phyloP scores from a whole-genome alignment of 2,329 filamentous ascomycete genomes.

The Claviceps sp. region DNA sequence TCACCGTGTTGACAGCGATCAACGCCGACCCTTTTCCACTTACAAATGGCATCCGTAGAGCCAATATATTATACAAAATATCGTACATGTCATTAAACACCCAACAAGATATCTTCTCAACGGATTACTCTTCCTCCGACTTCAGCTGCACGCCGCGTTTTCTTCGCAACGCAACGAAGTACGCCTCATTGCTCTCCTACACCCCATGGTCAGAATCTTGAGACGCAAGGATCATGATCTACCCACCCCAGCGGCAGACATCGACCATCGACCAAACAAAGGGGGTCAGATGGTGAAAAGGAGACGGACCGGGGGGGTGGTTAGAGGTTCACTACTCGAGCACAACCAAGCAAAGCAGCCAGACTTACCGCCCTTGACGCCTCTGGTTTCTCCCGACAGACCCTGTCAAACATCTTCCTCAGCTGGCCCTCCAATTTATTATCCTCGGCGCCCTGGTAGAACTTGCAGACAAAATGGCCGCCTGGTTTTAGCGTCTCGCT shows the following conservation, averaged over 20 bases:
- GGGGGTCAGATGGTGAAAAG: neutral
- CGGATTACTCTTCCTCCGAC: neutral
- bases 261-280: neutral
- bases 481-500: conserved; percentile 70
- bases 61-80: neutral
- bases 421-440: conserved; percentile 63
- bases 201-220: neutral
- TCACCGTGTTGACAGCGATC: too few relatives aligned
- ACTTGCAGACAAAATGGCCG: conserved; percentile 94
- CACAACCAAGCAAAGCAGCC: neutral
- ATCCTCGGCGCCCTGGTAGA: conserved; percentile 85
- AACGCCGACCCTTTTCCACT: neutral
- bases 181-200: conserved; percentile 54
- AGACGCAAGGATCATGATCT: too few relatives aligned
- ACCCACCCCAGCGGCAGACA: neutral
- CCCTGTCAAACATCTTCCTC: conserved; percentile 63
- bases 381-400: conserved; percentile 81
- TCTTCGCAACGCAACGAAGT: conserved; percentile 66
- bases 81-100: neutral
- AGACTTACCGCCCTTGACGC: conserved; percentile 67
- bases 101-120: neutral
- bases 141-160: conserved; percentile 31
- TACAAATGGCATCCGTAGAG: neutral
- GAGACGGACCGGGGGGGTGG: neutral
- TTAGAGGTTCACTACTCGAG: too few relatives aligned